Evolutionary conservation across 352 stramenopile species (phyloP).

Genomic region (Pythium pyrilobum): DNA sequence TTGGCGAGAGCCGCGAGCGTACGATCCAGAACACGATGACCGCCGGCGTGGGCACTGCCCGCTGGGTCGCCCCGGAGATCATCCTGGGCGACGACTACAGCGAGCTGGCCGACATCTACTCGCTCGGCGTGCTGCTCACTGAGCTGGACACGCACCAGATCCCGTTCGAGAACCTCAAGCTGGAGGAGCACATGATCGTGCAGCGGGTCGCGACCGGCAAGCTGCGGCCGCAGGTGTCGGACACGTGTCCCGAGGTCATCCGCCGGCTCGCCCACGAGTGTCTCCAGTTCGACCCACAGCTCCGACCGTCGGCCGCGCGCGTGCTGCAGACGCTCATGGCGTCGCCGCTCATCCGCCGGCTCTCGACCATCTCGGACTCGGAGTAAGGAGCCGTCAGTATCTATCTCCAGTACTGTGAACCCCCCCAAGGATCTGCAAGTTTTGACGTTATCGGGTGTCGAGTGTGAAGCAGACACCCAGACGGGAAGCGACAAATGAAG

Average conservation of each 20-base stretch:
- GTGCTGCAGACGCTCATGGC: conserved; percentile 72
- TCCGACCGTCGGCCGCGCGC: conserved; percentile 59
- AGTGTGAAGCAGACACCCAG: no score
- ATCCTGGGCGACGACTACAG: conserved; percentile 64
- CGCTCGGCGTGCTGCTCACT: conserved; percentile 36
- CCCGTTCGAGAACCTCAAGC: conserved; percentile 30
- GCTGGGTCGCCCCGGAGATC: conserved; percentile 75
- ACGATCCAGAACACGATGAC: conserved; percentile 77
- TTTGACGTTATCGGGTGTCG: no score
- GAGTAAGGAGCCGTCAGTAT: no score
- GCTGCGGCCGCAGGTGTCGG: conserved; percentile 66
- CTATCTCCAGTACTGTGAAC: no score
- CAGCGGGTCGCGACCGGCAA: conserved; percentile 77
- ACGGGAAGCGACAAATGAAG: no score
- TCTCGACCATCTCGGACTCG: conserved; percentile 35
- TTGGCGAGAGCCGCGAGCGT: conserved; percentile 69
- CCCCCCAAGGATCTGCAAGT: no score
- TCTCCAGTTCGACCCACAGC: conserved; percentile 69
- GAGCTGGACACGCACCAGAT: conserved; percentile 50
- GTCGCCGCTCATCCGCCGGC: conserved; percentile 47
- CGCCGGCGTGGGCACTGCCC: conserved; percentile 59
- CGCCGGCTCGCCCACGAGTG: conserved; percentile 73
- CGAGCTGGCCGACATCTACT: conserved; percentile 45
- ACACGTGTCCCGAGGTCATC: conserved; percentile 74
- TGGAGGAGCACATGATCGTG: conserved; percentile 80